Evolutionary conservation across 1,139 yeast species (phyloP), one percentile per base, ranked within the genome.

Genomic region (Hanseniaspora uvarum): DNA sequence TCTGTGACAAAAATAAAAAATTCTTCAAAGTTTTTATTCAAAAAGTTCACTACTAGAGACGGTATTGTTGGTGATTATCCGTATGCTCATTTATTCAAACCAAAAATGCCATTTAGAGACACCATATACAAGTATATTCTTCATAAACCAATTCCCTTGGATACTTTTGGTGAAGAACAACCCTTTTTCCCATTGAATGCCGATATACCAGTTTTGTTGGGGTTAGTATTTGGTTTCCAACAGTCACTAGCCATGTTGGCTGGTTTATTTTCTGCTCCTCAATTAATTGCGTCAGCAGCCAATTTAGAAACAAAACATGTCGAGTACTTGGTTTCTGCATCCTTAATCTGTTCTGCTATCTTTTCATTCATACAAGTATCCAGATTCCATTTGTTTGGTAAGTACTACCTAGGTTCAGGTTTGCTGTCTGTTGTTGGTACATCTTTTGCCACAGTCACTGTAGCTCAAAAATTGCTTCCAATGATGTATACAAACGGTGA

Each of bases 211-310:
- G 61, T 86, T 21, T 63, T 84, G 14, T 71, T 87, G 54, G 95
- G 95, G 1, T 68, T 84, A 54, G 59, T 87, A 6, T 75, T 88
- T 46, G 96, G 96, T 16, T 75, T 88, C 60, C 96, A 87, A 69
- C 96, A 88, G 65, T 73, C 94, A 1, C 70, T 88, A 60, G 83
- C 96, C 44, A 86, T 87, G 95, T 70, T 88, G 69, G 96, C 95
- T 10, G 96, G 96, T 62, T 79, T 88, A 50, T 83, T 84, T 41
- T 74, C 94, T n/a, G 95, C 95, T 5, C 94, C 95, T 2, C 69
- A 86, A 55, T 72, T 86, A 61, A 83, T 85, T 50, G 71, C 88
- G 0, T 62, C 71, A 10, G 69, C 76, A 28, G 88, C 89, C 23
- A 75, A 83, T 65, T 72, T 87, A 55, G 68, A 68, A 33, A 59